Conservation (phyloP, 768 basidiomycete genomes). For the Russula lepida region DNA sequence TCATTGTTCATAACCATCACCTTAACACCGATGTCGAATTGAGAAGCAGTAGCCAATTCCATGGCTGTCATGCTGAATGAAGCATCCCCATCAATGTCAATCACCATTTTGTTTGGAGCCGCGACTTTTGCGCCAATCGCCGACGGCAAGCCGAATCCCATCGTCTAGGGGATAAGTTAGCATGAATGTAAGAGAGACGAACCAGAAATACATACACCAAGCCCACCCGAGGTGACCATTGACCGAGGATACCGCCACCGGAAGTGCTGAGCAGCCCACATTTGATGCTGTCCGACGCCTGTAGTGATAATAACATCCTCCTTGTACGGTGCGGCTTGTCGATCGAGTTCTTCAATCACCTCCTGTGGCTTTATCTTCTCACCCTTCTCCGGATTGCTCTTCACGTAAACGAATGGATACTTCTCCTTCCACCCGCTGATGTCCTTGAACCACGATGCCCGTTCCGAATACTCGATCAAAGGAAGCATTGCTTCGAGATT, state of each 20-base stretch:
- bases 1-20: constrained; percentile 90
- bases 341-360: constrained; percentile 87
- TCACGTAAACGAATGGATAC: constrained; percentile 85
- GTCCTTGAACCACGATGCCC: constrained; percentile 75
- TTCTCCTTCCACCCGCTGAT: constrained; percentile 77
- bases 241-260: constrained; percentile 83
- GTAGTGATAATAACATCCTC: constrained; percentile 84
- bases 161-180: constrained; percentile 51
- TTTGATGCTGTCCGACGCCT: constrained; percentile 98
- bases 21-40: constrained; percentile 91
- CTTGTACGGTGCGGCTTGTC: constrained; percentile 69
- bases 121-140: constrained; percentile 98
- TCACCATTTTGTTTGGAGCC: constrained; percentile 83
- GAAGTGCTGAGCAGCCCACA: constrained; percentile 97
- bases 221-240: constrained; percentile 89
- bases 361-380: constrained; percentile 91
- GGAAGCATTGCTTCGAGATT: constrained; percentile 81
- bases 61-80: constrained; percentile 99
- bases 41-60: constrained; percentile 92
- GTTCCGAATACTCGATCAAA: constrained; percentile 52
- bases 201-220: constrained; percentile 56
- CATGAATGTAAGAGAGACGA: not conserved
- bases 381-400: constrained; percentile 43
- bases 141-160: constrained; percentile 95
- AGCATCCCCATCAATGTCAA: constrained; percentile 97